A percentile compares a stretch with the other conserved stretches of the same genome.
These are phyloP conservation scores for Diutina neorugosa DNA, from an alignment of 1,139 yeast genomes.

Conservation along the genomic window DNA sequence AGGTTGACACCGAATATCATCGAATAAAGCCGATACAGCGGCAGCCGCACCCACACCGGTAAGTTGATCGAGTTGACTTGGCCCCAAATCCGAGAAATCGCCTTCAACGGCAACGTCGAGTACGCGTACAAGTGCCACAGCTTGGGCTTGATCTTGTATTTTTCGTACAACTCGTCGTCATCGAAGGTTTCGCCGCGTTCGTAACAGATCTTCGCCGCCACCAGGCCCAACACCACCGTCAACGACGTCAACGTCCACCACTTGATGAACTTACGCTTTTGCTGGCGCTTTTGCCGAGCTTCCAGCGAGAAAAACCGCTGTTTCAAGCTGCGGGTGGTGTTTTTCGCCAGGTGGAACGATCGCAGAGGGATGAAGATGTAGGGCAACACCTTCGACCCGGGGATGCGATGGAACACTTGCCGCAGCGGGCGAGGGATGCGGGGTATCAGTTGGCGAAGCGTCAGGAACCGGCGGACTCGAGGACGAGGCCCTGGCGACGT, in stretches of 20 bases:
- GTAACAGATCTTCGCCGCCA: slow-evolving; percentile 40
- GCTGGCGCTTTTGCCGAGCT: slow-evolving; percentile 31
- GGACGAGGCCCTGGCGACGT: background rate
- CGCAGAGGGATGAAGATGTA: slow-evolving; percentile 1
- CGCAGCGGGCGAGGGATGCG: slow-evolving; percentile 1
- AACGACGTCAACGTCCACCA: slow-evolving; percentile 65
- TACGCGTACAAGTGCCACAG: slow-evolving; percentile 87
- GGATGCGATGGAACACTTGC: background rate
- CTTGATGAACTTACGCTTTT: slow-evolving; percentile 39
- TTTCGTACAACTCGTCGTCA: slow-evolving; percentile 21
- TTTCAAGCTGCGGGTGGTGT: background rate
- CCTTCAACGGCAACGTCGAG: slow-evolving; percentile 82
- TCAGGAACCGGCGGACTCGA: background rate
- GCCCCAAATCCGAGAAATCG: slow-evolving; percentile 92
- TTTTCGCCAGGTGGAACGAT: background rate
- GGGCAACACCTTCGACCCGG: slow-evolving; percentile 1
- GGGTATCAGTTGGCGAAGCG: background rate
- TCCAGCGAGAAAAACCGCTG: slow-evolving; percentile 30
- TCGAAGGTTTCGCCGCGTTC: slow-evolving; percentile 20
- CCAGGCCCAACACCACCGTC: slow-evolving; percentile 53
- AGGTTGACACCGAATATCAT: slow-evolving; percentile 77
- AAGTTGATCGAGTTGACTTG: slow-evolving; percentile 68
- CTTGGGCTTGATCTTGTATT: slow-evolving; percentile 43
- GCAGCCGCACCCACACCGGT: slow-evolving; percentile 82
- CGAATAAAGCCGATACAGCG: slow-evolving; percentile 72